phyloP scores from a whole-genome alignment of 2,329 filamentous ascomycete species.

The Fusarium caatingaense region DNA sequence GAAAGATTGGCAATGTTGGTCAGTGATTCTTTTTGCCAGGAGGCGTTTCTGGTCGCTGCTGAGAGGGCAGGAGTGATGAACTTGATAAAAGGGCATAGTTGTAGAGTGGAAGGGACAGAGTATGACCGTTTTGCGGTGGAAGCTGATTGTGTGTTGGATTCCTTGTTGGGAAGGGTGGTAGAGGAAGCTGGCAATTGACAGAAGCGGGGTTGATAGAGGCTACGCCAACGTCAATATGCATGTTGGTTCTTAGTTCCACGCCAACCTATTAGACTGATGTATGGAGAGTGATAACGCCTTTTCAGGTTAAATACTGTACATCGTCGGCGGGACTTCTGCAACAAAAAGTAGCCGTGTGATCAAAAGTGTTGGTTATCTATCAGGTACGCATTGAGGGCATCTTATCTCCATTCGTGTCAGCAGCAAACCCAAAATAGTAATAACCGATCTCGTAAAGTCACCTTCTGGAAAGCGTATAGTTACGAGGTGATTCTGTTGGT shows the following conservation, averaged over 20 bases:
- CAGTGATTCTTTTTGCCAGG: conserved; percentile 26
- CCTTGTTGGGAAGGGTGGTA: neutral
- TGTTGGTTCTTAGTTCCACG: neutral
- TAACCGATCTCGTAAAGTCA: neutral
- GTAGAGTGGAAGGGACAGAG: neutral
- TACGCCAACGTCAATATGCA: neutral
- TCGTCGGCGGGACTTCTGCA: no score
- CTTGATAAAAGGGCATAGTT: conserved; percentile 36
- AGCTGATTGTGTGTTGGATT: neutral
- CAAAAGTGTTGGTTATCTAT: no score
- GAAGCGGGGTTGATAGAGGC: neutral
- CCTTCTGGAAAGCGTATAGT: neutral
- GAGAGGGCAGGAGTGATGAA: conserved; percentile 31
- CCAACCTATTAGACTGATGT: neutral
- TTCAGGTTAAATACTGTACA: no score
- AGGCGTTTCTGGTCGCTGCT: conserved; percentile 9
- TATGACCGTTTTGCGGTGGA: neutral
- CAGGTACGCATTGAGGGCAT: no score
- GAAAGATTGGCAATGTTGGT: conserved; percentile 29
- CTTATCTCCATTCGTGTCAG: no score
- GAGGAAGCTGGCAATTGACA: neutral
- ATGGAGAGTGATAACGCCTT: no score
- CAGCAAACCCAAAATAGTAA: no score
- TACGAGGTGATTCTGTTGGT: neutral
- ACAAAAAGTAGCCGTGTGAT: no score